Base-by-base conservation (phyloP, 2,329 filamentous ascomycete species). In the Botrytis porri region DNA sequence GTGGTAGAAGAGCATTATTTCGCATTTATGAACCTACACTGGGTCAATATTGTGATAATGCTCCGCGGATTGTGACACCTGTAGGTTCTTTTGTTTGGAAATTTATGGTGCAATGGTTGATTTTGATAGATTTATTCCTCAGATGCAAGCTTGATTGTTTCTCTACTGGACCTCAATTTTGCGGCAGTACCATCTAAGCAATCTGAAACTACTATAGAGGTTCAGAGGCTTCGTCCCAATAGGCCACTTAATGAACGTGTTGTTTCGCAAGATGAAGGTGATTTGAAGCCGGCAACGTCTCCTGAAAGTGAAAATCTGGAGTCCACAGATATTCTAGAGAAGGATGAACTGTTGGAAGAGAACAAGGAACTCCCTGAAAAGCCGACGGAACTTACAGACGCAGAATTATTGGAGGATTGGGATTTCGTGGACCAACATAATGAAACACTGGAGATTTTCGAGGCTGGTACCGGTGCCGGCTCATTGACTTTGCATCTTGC, bases 391-490 rank as follows among this genome's bases (percentile, higher is more conserved):
- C n/a, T 62, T 39, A 41, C 25, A 64, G 41, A 61, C 8, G 20
- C 25, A 22, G 32, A 54, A 48, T 57, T 2, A 39, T 64, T 12
- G 9, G 78, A 61, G 25, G 16, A 20, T 5, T 32, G 7, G 43
- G 41, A 72, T 32, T 29, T 4, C 6, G 51, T 29, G 22, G n/a
- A 51, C 20, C n/a, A 69, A 25, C 32, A 69, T 14, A 54, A 79
- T 32, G 22, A 20, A 14, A 87, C 86, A 0, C 81, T 95, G 20
- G 92, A 95, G 79, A 92, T 96, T 62, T 89, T 96, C 70, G 93
- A 96, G 82, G 93, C 93, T 64, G 93, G 93, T 25, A 96, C 93
- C 5, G 93, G 93, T n/a, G 92, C 95, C 84, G 93, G 93, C 73
- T 90, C 91, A 48, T 82, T 96, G 73, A 95, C 93, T 0, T 82